phyloP scores from a whole-genome alignment of 352 stramenopile species.

The Phytopythium cucurbitacearum region DNA sequence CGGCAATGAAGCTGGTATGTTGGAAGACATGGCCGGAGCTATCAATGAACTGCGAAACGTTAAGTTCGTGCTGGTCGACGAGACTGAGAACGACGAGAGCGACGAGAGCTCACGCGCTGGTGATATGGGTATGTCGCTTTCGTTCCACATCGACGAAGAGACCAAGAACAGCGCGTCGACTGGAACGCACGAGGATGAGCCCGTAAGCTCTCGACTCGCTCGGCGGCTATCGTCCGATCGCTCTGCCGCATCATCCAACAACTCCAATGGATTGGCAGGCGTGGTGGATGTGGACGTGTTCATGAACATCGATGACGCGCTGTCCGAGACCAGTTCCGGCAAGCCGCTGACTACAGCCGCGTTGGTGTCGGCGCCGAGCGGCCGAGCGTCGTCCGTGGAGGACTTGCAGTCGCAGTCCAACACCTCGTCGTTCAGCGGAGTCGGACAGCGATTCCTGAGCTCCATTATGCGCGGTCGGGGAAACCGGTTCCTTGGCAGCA shows the following conservation, averaged over 20 bases:
- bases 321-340: slow-evolving; percentile 34
- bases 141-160: slow-evolving; percentile 71
- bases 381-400: slow-evolving; percentile 16
- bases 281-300: slow-evolving; percentile 84
- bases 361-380: neutral
- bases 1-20: slow-evolving; percentile 85
- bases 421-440: slow-evolving; percentile 61
- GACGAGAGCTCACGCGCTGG: slow-evolving; percentile 14
- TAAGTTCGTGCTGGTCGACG: slow-evolving; percentile 74
- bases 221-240: slow-evolving; percentile 10
- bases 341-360: slow-evolving; percentile 2
- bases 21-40: slow-evolving; percentile 83
- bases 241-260: slow-evolving; percentile 27
- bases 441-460: slow-evolving; percentile 63
- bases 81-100: slow-evolving; percentile 50
- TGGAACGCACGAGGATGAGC: slow-evolving; percentile 1
- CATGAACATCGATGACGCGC: slow-evolving; percentile 63
- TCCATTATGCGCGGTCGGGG: slow-evolving; percentile 67
- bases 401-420: slow-evolving; percentile 22
- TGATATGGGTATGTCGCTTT: slow-evolving; percentile 42
- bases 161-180: slow-evolving; percentile 36
- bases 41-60: slow-evolving; percentile 81
- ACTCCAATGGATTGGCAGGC: slow-evolving; percentile 43
- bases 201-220: neutral
- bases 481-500: slow-evolving; percentile 48